Evolutionary conservation across 345 rosid species (phyloP).

Genomic region (Euphorbia lathyris): DNA sequence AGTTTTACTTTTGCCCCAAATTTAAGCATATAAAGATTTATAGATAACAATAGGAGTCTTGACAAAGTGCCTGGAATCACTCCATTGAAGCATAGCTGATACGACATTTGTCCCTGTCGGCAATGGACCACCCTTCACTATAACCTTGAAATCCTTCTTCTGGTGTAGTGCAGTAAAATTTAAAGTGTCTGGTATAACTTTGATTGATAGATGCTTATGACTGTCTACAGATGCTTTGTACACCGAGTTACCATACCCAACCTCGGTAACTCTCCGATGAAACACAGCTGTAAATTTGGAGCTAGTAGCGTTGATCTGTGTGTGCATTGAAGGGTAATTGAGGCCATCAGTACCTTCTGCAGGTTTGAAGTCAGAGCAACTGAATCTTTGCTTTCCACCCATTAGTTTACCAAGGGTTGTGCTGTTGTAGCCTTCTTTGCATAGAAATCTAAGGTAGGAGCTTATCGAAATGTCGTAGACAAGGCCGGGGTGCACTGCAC

Average conservation of each 20-base stretch:
- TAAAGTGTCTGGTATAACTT: slow-evolving; percentile 50
- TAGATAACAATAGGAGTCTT: slow-evolving; percentile 54
- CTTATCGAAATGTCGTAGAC: slow-evolving; percentile 51
- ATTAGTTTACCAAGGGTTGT: slow-evolving; percentile 50
- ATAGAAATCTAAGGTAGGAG: slow-evolving; percentile 59
- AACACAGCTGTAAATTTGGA: slow-evolving; percentile 46
- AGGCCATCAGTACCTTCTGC: slow-evolving; percentile 67
- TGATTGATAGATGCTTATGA: slow-evolving; percentile 42
- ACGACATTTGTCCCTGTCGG: slow-evolving; percentile 19
- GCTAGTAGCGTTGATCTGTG: slow-evolving; percentile 26
- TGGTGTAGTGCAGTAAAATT: slow-evolving; percentile 34
- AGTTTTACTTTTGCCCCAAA: neutral
- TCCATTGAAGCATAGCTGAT: slow-evolving; percentile 63
- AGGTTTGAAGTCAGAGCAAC: slow-evolving; percentile 46
- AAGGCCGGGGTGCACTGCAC: slow-evolving; percentile 70
- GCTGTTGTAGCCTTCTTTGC: slow-evolving; percentile 71
- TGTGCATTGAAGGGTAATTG: slow-evolving; percentile 84
- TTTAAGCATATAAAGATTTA: neutral
- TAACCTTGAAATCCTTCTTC: slow-evolving; percentile 46
- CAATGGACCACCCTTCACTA: slow-evolving; percentile 41
- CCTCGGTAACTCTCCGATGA: slow-evolving; percentile 59
- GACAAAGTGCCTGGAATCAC: slow-evolving; percentile 49
- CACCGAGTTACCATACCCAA: slow-evolving; percentile 38
- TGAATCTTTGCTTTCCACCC: slow-evolving; percentile 39
- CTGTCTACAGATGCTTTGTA: slow-evolving; percentile 52